phyloP scores from a whole-genome alignment of 345 rosid genomes.

The Bruguiera parviflora region DNA sequence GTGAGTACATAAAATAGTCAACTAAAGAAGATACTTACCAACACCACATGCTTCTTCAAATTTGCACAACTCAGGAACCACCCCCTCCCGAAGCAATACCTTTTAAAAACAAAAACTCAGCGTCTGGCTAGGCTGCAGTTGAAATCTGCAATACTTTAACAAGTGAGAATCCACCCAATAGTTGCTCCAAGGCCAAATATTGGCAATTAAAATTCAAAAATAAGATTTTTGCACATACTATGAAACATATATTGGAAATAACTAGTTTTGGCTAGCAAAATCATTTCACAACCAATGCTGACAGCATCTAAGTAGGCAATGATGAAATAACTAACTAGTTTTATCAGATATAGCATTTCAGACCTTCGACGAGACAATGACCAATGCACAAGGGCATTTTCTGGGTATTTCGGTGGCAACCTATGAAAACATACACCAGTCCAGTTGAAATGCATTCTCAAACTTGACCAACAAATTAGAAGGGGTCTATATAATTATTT shows the following conservation, averaged over 20 bases:
- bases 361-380: conserved; percentile 70
- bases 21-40: too few relatives aligned
- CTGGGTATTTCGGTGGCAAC: conserved; percentile 74
- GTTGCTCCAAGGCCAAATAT: too few relatives aligned
- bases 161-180: neutral
- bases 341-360: neutral
- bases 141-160: conserved; percentile 51
- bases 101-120: conserved; percentile 62
- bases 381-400: conserved; percentile 76
- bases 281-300: neutral
- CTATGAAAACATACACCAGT: conserved; percentile 27
- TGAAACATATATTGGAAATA: too few relatives aligned
- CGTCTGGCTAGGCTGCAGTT: conserved; percentile 78
- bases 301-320: neutral
- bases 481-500: neutral
- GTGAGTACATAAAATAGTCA: neutral
- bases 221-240: too few relatives aligned
- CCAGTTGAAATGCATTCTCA: too few relatives aligned
- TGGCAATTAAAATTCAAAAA: too few relatives aligned
- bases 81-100: neutral
- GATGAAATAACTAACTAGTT: neutral
- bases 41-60: too few relatives aligned
- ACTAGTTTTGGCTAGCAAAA: too few relatives aligned
- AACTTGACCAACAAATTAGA: neutral
- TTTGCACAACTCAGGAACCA: too few relatives aligned